Conservation (phyloP, 768 basidiomycete species). For the Suillus occidentalis region DNA sequence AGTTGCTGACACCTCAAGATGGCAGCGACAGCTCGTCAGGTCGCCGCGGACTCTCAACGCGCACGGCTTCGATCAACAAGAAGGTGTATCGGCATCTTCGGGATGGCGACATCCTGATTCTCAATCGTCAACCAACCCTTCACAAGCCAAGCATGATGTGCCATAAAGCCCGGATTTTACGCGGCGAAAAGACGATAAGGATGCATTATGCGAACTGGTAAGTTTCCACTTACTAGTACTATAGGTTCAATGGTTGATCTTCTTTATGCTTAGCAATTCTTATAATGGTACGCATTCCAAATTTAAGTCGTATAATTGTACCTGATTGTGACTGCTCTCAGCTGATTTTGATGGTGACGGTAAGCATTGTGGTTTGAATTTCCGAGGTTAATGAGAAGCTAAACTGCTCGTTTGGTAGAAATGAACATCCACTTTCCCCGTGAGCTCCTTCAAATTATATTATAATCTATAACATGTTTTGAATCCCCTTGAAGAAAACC, state of each 20-base stretch:
- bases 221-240: conserved; percentile 25
- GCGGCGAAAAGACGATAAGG: conserved; percentile 97
- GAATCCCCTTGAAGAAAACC: conserved; percentile 63
- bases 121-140: conserved; percentile 97
- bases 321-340: conserved; percentile 26
- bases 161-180: conserved; percentile 86
- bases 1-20: conserved; percentile 88
- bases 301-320: conserved; percentile 9
- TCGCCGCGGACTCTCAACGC: conserved; percentile 65
- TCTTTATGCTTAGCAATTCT: conserved; percentile 67
- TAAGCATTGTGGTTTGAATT: conserved; percentile 31
- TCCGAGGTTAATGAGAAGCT: conserved; percentile 6
- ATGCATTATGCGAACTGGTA: conserved; percentile 99
- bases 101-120: conserved; percentile 92
- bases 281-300: conserved; percentile 74
- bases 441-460: conserved; percentile 39
- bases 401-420: conserved; percentile 47
- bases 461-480: conserved; percentile 4
- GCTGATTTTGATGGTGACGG: conserved; percentile 95
- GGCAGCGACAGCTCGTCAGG: conserved; percentile 43
- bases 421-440: conserved; percentile 99
- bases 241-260: conserved; percentile 15
- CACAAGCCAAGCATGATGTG: conserved; percentile 99
- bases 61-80: conserved; percentile 84
- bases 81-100: conserved; percentile 95